Evolutionary conservation across 225 moss, liverwort and hornwort species (phyloP).

Genomic region (Antitrichia curtipendula): DNA sequence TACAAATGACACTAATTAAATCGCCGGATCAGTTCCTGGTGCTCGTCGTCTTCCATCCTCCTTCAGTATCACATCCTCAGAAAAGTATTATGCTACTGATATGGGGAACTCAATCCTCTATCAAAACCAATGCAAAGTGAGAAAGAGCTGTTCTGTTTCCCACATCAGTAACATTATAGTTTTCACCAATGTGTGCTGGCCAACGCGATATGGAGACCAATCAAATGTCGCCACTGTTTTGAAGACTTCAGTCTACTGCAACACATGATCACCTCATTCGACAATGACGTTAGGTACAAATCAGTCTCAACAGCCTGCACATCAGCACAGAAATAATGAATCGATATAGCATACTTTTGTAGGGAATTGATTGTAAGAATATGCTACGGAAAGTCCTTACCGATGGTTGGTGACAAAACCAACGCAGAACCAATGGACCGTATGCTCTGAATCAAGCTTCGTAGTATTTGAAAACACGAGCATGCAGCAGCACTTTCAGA

Average conservation of each 20-base stretch:
- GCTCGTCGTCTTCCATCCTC: background rate
- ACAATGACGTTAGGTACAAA: background rate
- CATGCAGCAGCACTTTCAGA: background rate
- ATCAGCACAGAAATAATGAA: background rate
- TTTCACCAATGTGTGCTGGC: slow-evolving; percentile 7
- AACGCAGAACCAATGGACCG: background rate
- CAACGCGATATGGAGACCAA: background rate
- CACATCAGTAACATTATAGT: slow-evolving; percentile 52
- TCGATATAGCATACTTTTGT: background rate
- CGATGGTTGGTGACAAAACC: background rate
- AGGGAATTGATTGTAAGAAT: background rate
- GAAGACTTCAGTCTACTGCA: background rate
- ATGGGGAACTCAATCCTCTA: slow-evolving; percentile 7
- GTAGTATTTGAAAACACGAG: background rate
- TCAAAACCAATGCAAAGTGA: background rate
- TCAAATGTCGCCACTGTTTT: background rate
- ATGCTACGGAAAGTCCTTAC: background rate
- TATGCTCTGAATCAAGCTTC: background rate
- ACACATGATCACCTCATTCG: background rate
- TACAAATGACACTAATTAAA: background rate
- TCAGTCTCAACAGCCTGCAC: background rate
- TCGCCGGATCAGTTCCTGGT: background rate
- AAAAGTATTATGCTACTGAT: slow-evolving; percentile 41
- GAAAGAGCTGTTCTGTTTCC: slow-evolving; percentile 6
- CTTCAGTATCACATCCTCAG: background rate